phyloP scores from a whole-genome alignment of 169 alveolate species.

The Plasmodium gaboni region DNA sequence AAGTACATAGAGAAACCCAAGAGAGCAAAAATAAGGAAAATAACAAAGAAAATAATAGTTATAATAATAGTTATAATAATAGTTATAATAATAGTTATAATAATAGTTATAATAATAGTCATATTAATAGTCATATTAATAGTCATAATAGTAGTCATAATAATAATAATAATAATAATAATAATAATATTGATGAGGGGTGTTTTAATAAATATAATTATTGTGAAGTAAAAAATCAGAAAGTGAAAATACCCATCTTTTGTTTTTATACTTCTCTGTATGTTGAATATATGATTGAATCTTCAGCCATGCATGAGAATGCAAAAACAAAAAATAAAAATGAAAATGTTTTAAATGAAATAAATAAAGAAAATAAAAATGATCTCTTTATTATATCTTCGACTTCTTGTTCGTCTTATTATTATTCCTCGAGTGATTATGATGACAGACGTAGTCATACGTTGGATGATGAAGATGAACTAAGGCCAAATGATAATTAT shows the following conservation, averaged over 20 bases:
- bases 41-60: no score
- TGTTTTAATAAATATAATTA: no score
- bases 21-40: background rate
- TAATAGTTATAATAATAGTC: no score
- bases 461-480: background rate
- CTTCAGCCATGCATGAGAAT: conserved; percentile 38
- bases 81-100: no score
- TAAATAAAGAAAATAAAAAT: conserved; percentile 49
- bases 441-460: conserved; percentile 6
- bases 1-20: conserved; percentile 34
- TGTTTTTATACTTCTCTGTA: conserved; percentile 68
- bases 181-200: no score
- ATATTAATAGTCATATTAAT: no score
- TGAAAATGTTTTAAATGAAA: conserved; percentile 7
- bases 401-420: conserved; percentile 67
- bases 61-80: no score
- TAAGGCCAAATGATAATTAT: background rate
- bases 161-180: no score
- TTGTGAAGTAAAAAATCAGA: no score
- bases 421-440: conserved; percentile 60
- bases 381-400: conserved; percentile 73
- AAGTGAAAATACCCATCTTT: conserved; percentile 4
- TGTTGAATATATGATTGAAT: conserved; percentile 40
- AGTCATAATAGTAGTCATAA: no score
- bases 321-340: conserved; percentile 27